phyloP scores from a whole-genome alignment of 148 eudicot genomes.

The Rhododendron henanense region DNA sequence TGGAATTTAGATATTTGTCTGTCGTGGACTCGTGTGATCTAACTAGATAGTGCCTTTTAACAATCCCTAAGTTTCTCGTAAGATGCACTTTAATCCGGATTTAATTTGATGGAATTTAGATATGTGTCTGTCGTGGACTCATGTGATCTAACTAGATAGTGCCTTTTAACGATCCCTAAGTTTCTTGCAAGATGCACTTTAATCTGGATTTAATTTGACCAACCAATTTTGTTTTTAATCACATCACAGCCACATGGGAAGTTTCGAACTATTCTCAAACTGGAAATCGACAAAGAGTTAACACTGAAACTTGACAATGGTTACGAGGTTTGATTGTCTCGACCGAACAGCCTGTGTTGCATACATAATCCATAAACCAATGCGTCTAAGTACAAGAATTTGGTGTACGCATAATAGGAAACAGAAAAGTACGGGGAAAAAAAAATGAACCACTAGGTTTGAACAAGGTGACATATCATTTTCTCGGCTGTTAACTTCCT shows the following conservation, averaged over 20 bases:
- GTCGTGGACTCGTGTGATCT: background rate
- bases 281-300: background rate
- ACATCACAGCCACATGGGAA: background rate
- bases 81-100: background rate
- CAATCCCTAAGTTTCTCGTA: background rate
- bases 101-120: background rate
- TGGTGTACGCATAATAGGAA: background rate
- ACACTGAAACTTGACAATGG: background rate
- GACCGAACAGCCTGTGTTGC: background rate
- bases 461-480: background rate
- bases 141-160: background rate
- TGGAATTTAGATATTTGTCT: background rate
- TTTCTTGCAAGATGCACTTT: background rate
- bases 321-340: background rate
- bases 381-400: background rate
- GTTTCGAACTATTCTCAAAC: background rate
- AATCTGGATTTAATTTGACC: background rate
- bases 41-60: background rate
- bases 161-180: background rate
- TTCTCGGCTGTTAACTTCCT: background rate
- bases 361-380: background rate
- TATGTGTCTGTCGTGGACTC: background rate
- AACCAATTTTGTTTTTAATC: background rate
- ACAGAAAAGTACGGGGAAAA: background rate
- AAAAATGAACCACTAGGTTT: background rate